Base-by-base conservation (phyloP, 78 protist species). In the Cavenderia fasciculata region DNA sequence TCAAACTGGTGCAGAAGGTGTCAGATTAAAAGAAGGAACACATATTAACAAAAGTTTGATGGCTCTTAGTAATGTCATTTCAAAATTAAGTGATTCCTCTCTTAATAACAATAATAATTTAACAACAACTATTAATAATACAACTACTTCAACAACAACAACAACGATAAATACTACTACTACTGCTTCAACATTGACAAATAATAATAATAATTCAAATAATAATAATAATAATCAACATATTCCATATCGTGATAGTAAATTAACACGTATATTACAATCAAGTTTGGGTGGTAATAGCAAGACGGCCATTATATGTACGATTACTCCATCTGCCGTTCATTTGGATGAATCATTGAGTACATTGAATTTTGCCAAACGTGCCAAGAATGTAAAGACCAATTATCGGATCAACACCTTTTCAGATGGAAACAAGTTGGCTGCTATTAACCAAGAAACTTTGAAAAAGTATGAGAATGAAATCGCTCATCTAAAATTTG, bases 321-420 rank as follows among this genome's bases (percentile, higher is more conserved):
- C 96, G 5, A 47, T 94, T 56, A 90, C 96, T 2, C 94, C 96
- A 14, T 92, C 96, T 1, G 2, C 23, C 8, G 56, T 47, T 21
- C 88, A 89, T 79, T 10, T 19, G 43, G 95, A 86, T 1, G 95
- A 95, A 36, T 87, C 93, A 1, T 8, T 66, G 36, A 47, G 79
- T 38, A 94, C 97, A n/a, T 90, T 96, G 62, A 65, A 92, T 61
- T 96, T 95, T 77, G 97, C 98, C 27, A 54, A 68, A 11, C 73
- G 96, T 31, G 98, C 98, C 6, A 96, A 94, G 71, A 31, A 18
- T 18, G 68, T 96, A 27, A 84, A 73, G 78, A 96, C 87, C 86
- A 78, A 65, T 44, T 95, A 95, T 21, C 31, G 27, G 7, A 75
- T 95, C 59, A 96, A 96, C 66, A 95, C 95, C 72, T 88, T 96